Evolutionary conservation across 2,329 filamentous ascomycete genomes (phyloP).

Genomic region (Cryphonectria naterciae): DNA sequence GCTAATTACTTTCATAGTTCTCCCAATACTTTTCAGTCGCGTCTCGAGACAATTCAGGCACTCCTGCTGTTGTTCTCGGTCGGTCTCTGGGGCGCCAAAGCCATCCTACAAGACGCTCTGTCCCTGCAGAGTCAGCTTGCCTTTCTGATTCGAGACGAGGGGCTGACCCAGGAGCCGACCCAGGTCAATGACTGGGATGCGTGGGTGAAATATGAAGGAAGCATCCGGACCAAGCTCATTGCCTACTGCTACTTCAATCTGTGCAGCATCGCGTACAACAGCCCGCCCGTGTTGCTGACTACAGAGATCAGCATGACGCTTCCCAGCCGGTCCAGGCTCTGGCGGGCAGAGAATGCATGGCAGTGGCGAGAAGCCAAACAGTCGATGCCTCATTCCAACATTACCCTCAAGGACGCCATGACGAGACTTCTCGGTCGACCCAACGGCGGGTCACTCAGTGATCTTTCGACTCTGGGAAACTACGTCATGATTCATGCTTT

Average conservation of each 20-base stretch:
- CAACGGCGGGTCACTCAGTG: slow-evolving; percentile 51
- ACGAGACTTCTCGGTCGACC: slow-evolving; percentile 57
- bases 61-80: slow-evolving; percentile 64
- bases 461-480: slow-evolving; percentile 65
- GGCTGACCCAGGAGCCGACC: slow-evolving; percentile 53
- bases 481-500: slow-evolving; percentile 74
- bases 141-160: slow-evolving; percentile 62
- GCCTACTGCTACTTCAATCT: slow-evolving; percentile 67
- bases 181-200: slow-evolving; percentile 61
- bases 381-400: slow-evolving; percentile 53
- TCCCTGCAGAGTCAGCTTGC: slow-evolving; percentile 62
- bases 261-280: slow-evolving; percentile 65
- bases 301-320: slow-evolving; percentile 61
- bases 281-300: slow-evolving; percentile 60
- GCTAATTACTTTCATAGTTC: slow-evolving; percentile 44
- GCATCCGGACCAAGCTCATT: slow-evolving; percentile 62
- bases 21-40: slow-evolving; percentile 61
- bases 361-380: slow-evolving; percentile 64
- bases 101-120: slow-evolving; percentile 63
- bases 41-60: slow-evolving; percentile 68
- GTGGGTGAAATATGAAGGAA: slow-evolving; percentile 62
- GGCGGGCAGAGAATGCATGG: slow-evolving; percentile 61
- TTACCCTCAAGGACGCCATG: slow-evolving; percentile 62
- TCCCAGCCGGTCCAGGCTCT: slow-evolving; percentile 59
- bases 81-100: slow-evolving; percentile 64